Evolutionary conservation across 768 basidiomycete species (phyloP).

Genomic region (Agaricus bisporus): DNA sequence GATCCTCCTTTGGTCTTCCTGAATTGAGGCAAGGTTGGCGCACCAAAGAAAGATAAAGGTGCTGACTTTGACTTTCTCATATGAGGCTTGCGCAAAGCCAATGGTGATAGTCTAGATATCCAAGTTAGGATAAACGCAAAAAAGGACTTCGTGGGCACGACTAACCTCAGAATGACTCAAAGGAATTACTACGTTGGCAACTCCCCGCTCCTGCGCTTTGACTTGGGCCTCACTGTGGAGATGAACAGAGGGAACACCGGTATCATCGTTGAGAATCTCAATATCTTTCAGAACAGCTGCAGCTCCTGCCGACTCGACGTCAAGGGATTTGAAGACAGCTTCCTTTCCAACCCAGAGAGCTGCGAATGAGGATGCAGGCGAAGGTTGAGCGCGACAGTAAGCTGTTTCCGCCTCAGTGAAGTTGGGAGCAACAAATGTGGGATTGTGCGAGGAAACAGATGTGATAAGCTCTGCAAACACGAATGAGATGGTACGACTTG

Average conservation of each 20-base stretch:
- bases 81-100: constrained; percentile 77
- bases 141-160: constrained; percentile 13
- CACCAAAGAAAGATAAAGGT: no score
- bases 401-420: constrained; percentile 85
- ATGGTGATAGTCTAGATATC: constrained; percentile 67
- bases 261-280: constrained; percentile 77
- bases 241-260: constrained; percentile 73
- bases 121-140: background rate
- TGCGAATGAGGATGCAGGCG: constrained; percentile 85
- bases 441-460: constrained; percentile 83
- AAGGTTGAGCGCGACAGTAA: constrained; percentile 86
- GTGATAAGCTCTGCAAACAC: constrained; percentile 73
- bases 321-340: constrained; percentile 93
- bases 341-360: constrained; percentile 98
- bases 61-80: no score
- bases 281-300: constrained; percentile 96
- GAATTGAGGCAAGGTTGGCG: no score
- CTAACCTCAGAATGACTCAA: constrained; percentile 90
- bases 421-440: constrained; percentile 84
- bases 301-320: constrained; percentile 85
- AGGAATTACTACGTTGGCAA: constrained; percentile 74
- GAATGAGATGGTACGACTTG: constrained; percentile 8
- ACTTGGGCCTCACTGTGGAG: constrained; percentile 76
- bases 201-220: constrained; percentile 66
- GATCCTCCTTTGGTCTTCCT: no score